Percentiles rank a stretch among this genome's conserved stretches.
Evolutionary conservation across 2,329 filamentous ascomycete genomes (phyloP).

Genomic region (Botrytis paeoniae): DNA sequence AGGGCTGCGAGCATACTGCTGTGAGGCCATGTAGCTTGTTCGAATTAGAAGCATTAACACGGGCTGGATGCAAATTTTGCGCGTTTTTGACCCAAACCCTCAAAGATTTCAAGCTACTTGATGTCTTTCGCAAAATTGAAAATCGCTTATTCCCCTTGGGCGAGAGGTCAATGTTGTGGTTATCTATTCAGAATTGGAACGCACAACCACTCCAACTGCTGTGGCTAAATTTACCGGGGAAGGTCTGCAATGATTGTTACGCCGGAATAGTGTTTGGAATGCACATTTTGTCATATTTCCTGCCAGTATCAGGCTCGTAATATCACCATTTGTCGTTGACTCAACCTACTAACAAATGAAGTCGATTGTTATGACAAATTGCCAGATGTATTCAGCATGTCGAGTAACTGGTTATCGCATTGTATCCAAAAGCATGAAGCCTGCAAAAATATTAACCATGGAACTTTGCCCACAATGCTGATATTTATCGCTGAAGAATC

Average conservation of each 20-base stretch:
- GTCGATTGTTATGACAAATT: rapidly evolving
- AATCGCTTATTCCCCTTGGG: background rate
- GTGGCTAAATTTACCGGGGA: background rate
- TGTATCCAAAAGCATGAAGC: background rate
- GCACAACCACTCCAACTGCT: background rate
- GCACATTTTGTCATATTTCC: background rate
- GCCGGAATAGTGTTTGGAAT: background rate
- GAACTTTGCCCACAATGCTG: rapidly evolving
- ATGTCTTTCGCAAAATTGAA: background rate
- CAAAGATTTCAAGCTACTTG: background rate
- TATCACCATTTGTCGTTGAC: background rate
- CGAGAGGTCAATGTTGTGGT: background rate
- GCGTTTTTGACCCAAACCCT: background rate
- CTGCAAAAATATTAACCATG: background rate
- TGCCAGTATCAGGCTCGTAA: background rate
- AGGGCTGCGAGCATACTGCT: background rate
- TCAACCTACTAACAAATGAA: rapidly evolving
- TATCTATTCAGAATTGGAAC: background rate
- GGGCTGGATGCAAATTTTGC: background rate
- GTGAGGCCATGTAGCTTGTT: background rate
- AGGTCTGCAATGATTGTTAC: background rate
- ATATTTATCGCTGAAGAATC: background rate
- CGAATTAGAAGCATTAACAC: background rate
- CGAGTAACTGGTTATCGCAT: background rate
- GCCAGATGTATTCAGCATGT: background rate